Conservation (phyloP, 2,329 filamentous ascomycete genomes). For the Penicillium glabrum region DNA sequence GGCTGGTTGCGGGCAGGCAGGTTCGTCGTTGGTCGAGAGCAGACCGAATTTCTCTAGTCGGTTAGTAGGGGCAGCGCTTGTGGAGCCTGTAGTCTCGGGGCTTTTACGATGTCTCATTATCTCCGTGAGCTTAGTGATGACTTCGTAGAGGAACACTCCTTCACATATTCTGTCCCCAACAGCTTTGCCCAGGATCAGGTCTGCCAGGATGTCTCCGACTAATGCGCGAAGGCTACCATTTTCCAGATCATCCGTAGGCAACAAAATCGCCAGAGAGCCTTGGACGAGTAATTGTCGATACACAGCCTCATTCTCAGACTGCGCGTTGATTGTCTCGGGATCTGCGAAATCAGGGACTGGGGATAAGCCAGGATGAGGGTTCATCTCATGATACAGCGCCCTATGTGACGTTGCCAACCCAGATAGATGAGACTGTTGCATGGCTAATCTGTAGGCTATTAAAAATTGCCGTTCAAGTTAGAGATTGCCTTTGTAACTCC, state of each 20-base stretch:
- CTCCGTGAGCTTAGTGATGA: conserved; percentile 69
- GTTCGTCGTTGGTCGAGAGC: conserved; percentile 42
- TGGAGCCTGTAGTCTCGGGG: conserved; percentile 2
- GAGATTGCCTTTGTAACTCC: background rate
- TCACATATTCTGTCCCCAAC: conserved; percentile 79
- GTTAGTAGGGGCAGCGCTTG: conserved; percentile 28
- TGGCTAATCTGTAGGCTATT: conserved; percentile 71
- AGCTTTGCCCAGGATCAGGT: conserved; percentile 82
- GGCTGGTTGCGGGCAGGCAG: conserved; percentile 25
- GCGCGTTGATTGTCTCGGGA: conserved; percentile 55
- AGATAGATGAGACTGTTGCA: conserved; percentile 56
- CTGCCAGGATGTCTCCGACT: conserved; percentile 82
- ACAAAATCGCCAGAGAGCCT: conserved; percentile 74
- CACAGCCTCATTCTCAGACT: conserved; percentile 72
- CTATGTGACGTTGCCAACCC: conserved; percentile 64
- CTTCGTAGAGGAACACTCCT: conserved; percentile 86
- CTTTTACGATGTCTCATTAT: conserved; percentile 35
- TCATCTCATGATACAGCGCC: conserved; percentile 78
- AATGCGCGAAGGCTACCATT: conserved; percentile 82
- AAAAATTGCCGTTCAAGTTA: conserved; percentile 17
- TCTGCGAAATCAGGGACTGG: conserved; percentile 66
- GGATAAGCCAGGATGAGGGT: conserved; percentile 75
- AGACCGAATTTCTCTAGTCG: conserved; percentile 60
- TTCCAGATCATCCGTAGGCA: conserved; percentile 89
- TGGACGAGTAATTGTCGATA: conserved; percentile 90